Base-by-base conservation (phyloP, 2,329 filamentous ascomycete species). In the Lasiodiplodia sp. region DNA sequence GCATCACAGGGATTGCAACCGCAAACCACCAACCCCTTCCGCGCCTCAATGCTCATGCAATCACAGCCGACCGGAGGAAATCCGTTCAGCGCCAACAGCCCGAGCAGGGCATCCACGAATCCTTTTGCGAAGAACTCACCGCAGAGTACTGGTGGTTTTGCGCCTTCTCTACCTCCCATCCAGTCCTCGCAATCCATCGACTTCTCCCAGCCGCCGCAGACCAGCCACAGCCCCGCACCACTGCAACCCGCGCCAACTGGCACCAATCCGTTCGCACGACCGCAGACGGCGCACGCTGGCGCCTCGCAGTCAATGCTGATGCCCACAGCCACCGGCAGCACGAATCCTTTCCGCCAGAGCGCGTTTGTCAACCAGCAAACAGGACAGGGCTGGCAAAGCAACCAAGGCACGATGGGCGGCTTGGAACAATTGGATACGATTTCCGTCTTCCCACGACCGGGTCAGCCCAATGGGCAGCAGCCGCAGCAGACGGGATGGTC, bases 271-370 rank as follows among this genome's bases (percentile, higher is more conserved):
- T 92, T 92, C 75, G 87, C 90, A 23, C 87, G 88, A 21, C 80
- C 85, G 40, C 63, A 72, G 44, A 77, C 70, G 68, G 74, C 69
- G 18, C 73, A 72, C 31, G 75, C 72, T 31, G 68, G 65, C 70
- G 56, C 14, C 55, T 68, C 28, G 65, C 76, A 73, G 56, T 75
- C 75, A 10, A 76, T 75, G 56, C 86, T 60, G 81, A 86, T 87
- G 66, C 88, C 93, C 2, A 93, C 95, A 75, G 87, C 91, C 1
- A 97, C 94, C 0, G 94, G 94, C 10, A 93, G 88, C 75, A 97
- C 94, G 2, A 99, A 99, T 75, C 96, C 96, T 0, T 98, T 98
- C 86, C 88, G 96, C 18, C 94, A 98, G 77, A 93, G 92, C 56
- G 89, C 91, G 4, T 97, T 97, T 78, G 90, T 97, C 65, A 96